These are phyloP conservation scores for Hypoxylon intermedium DNA, from an alignment of 495 filamentous ascomycete species.

Conservation along the genomic window DNA sequence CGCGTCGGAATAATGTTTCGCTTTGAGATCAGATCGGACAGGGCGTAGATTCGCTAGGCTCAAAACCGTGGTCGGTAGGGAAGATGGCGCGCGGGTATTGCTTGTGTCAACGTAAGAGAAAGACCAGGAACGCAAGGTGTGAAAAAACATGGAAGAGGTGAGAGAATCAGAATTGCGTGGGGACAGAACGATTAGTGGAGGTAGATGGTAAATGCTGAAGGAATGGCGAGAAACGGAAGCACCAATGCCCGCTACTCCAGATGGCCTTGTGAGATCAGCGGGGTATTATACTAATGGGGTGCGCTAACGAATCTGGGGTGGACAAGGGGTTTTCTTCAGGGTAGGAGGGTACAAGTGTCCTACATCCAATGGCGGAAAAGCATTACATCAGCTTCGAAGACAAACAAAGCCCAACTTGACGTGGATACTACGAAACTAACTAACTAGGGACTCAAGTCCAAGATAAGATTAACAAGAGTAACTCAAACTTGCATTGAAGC, in stretches of 20 bases:
- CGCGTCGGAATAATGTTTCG: neutral
- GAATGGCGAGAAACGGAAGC: slow-evolving; percentile 39
- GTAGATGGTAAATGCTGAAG: no score
- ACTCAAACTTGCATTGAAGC: no score
- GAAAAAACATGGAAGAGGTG: slow-evolving; percentile 28
- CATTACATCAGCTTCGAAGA: slow-evolving; percentile 8
- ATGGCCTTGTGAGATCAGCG: slow-evolving; percentile 34
- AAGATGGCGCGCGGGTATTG: slow-evolving; percentile 1
- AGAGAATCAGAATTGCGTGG: slow-evolving; percentile 28
- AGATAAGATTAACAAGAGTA: no score
- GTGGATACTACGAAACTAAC: no score
- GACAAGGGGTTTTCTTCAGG: slow-evolving; percentile 22
- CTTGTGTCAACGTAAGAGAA: neutral
- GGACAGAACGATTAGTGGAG: slow-evolving; percentile 31
- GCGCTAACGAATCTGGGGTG: slow-evolving; percentile 39
- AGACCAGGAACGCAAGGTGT: slow-evolving; percentile 15
- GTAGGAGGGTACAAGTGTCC: slow-evolving; percentile 7
- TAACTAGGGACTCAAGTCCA: no score
- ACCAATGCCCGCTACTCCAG: slow-evolving; percentile 41
- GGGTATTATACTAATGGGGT: slow-evolving; percentile 38
- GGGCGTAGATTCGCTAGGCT: neutral
- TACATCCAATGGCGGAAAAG: neutral
- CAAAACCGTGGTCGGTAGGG: slow-evolving; percentile 4
- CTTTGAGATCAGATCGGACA: neutral
- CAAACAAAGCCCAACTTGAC: no score